Evolutionary conservation across 2,329 filamentous ascomycete species (phyloP), one percentile per base, ranked within the genome.

Genomic region (Fusarium pilosicola): DNA sequence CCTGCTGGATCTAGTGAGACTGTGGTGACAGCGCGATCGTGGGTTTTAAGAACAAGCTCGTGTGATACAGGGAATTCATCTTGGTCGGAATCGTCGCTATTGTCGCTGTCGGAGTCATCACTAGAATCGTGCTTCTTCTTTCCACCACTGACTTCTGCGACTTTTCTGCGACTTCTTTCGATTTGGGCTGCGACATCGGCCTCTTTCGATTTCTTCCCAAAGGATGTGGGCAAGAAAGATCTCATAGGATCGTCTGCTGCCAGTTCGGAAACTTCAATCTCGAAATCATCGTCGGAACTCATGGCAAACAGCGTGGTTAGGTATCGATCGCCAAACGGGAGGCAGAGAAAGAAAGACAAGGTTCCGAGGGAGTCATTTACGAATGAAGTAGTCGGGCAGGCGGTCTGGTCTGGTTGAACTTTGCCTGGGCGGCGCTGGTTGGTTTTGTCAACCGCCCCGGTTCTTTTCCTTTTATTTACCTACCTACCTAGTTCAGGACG

Each of bases 61-160:
- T 99, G 96, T 11, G 96, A 97, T 18, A 97, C 91, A 4, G 96
- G 96, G 74, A 92, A 98, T 77, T 97, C 94, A 78, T 97, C 95
- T 93, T 93, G 36, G 28, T 94, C 90, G 32, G 90, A 89, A 54
- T 90, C 87, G 56, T 88, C 86, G 42, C 86, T 83, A 62, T 88
- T 86, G 48, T 85, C 84, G 59, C 86, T 86, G 51, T 87, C 84
- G 75, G 81, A 80, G 58, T 84, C 80, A 57, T 84, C 81, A 73
- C 82, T 84, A 42, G 89, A 88, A 64, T 88, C 86, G 26, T 85
- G 83, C 38, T 73, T 71, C 54, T 76, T 77, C 57, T 62, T 61
- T 24, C 55, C 62, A 42, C 65, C 45, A 18, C 64, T 63, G 26
- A 71, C 76, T 30, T 70, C 71, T 26, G 62, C 58, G 24, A 65